Base-by-base conservation (phyloP, 805 yeast genomes). In the Crinitomyces ghanaensis region DNA sequence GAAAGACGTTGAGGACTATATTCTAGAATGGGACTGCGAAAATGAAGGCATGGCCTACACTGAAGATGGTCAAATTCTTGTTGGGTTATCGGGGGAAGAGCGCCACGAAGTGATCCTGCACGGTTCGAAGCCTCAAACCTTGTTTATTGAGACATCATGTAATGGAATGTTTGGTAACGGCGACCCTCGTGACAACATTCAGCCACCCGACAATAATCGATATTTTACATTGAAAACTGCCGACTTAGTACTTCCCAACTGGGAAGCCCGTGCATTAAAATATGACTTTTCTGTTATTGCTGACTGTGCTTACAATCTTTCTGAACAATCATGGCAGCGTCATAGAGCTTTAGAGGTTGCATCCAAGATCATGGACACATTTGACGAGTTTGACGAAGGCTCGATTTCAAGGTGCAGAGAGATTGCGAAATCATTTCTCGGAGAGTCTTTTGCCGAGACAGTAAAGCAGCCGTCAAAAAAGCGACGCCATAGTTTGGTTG, bases 81-180 rank as follows among this genome's bases (percentile, higher is more conserved):
- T 74, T 44, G 96, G 96, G 0, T 72, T 91, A 44, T 82, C 94
- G 7, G 91, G 86, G 13, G 88, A 84, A 27, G 80, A 77, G 37
- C 69, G 98, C 45, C 72, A 70, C 9, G 78, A 81, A 37, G 83
- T 77, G 60, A 66, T 65, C 12, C 47, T 85, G 29, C 43, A 54
- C 29, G 66, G 59, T 31, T 62, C 70, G 3, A 59, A 65, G 7
- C 65, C 71, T 44, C 81, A 79, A 49, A 55, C 57, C 1, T 82
- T 86, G 45, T 91, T 80, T 54, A 60, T 91, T 35, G 98, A 88
- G 54, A 76, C 83, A 52, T 81, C 91, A 9, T 86, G 95, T 53
- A 91, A 88, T 57, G 94, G 95, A 9, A 88, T 88, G 93, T 84
- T 82, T 57, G 95, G 95, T 6, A 71, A 74, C 41, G 78, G 80